Conservation (phyloP, 1,284 basidiomycete genomes). For the Cronartium quercuum region DNA sequence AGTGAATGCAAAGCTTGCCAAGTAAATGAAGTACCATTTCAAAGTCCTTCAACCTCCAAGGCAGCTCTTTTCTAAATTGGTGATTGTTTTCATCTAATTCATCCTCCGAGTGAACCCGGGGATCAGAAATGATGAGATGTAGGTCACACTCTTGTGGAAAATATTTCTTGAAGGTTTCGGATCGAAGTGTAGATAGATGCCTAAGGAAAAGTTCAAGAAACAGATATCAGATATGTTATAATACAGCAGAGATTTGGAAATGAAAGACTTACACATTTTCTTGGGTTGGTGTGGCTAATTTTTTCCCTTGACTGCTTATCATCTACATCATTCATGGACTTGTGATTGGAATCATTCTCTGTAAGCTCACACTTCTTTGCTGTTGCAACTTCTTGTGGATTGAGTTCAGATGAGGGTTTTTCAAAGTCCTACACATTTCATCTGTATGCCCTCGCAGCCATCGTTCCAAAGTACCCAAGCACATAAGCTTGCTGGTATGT, state of each 20-base stretch:
- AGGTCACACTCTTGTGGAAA: not conserved
- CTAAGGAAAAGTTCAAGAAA: not conserved
- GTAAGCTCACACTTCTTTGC: too few relatives aligned
- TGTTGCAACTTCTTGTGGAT: too few relatives aligned
- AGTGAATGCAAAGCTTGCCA: not conserved
- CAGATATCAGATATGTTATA: not conserved
- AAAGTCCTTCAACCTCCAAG: not conserved
- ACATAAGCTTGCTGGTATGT: not conserved
- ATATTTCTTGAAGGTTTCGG: not conserved
- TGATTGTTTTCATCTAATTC: not conserved
- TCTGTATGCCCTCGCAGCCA: not conserved
- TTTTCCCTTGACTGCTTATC: not conserved
- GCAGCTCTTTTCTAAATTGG: not conserved
- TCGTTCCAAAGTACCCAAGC: not conserved
- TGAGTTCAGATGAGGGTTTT: too few relatives aligned
- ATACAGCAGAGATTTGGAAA: not conserved
- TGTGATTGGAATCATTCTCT: not conserved
- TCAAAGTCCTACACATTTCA: too few relatives aligned
- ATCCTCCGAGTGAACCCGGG: not conserved
- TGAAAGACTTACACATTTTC: not conserved
- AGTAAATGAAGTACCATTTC: not conserved
- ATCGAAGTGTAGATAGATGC: not conserved
- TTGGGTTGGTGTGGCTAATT: not conserved
- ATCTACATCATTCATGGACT: not conserved
- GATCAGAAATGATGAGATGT: not conserved